phyloP scores from a whole-genome alignment of 176 grass and related monocot genomes.

The Bromus sterilis region DNA sequence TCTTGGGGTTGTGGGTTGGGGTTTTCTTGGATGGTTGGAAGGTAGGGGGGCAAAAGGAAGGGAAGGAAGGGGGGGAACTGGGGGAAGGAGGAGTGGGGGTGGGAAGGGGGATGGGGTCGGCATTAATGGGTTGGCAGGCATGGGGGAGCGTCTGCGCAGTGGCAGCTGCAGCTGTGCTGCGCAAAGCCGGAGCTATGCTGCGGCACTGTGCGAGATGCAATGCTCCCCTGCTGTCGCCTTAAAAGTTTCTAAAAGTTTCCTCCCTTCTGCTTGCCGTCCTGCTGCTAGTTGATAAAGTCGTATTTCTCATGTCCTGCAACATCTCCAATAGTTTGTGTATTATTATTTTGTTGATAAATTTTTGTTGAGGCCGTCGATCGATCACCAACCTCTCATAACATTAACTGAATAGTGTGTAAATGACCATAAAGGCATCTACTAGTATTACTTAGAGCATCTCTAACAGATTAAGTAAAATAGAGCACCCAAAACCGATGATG shows the following conservation, averaged over 20 bases:
- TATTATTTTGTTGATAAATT: background rate
- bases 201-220: background rate
- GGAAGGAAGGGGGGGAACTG: background rate
- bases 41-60: constrained; percentile 48
- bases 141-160: constrained; percentile 11
- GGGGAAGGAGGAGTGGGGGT: background rate
- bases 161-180: background rate
- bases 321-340: background rate
- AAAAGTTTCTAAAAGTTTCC: constrained; percentile 27
- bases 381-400: background rate
- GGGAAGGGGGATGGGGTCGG: background rate
- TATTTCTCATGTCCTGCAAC: constrained; percentile 26
- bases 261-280: constrained; percentile 30
- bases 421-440: too few relatives aligned
- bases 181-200: background rate
- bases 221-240: background rate
- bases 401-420: too few relatives aligned
- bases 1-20: background rate
- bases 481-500: too few relatives aligned
- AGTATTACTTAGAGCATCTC: too few relatives aligned
- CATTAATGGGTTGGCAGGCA: constrained; percentile 26
- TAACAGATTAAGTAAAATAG: too few relatives aligned
- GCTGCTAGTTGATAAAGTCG: background rate
- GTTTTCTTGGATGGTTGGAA: constrained; percentile 38
- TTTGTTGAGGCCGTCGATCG: background rate